Evolutionary conservation across 805 yeast species (phyloP).

Genomic region (Yarrowia sp.): DNA sequence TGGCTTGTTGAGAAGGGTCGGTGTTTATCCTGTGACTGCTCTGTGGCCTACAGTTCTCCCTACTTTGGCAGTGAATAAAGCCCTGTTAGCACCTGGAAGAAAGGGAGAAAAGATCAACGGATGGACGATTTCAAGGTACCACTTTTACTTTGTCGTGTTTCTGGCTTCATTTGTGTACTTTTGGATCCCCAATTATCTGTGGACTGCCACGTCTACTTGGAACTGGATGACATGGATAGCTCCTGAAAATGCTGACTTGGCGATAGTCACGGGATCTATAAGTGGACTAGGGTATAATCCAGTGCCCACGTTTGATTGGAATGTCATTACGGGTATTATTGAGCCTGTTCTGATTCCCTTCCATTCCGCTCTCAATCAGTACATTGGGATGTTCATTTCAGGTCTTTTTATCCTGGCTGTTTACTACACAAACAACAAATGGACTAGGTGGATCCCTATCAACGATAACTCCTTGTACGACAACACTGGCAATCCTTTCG

Average conservation of each 20-base stretch:
- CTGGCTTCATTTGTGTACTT: conserved; percentile 59
- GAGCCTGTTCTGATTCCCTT: conserved; percentile 40
- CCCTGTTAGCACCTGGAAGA: neutral
- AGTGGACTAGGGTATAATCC: conserved; percentile 53
- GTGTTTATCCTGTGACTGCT: neutral
- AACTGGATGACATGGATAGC: conserved; percentile 67
- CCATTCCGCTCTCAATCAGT: conserved; percentile 34
- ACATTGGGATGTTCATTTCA: conserved; percentile 40
- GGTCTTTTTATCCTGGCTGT: conserved; percentile 55
- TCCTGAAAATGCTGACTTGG: conserved; percentile 57
- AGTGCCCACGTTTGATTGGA: conserved; percentile 34
- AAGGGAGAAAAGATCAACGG: conserved; percentile 49
- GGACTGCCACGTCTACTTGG: conserved; percentile 66
- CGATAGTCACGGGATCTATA: conserved; percentile 53
- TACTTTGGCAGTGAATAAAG: conserved; percentile 10
- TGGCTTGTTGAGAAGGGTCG: neutral
- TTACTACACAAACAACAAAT: conserved; percentile 41
- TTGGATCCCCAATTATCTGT: conserved; percentile 72
- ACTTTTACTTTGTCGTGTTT: conserved; percentile 57
- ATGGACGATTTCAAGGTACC: conserved; percentile 64
- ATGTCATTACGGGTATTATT: conserved; percentile 34
- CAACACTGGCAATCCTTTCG: conserved; percentile 58
- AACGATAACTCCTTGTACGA: conserved; percentile 59
- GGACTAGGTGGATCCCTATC: conserved; percentile 65
- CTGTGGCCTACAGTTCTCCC: conserved; percentile 7